Base-by-base conservation (phyloP, 2,329 filamentous ascomycete genomes). In the Chaetomiaceae sp. region DNA sequence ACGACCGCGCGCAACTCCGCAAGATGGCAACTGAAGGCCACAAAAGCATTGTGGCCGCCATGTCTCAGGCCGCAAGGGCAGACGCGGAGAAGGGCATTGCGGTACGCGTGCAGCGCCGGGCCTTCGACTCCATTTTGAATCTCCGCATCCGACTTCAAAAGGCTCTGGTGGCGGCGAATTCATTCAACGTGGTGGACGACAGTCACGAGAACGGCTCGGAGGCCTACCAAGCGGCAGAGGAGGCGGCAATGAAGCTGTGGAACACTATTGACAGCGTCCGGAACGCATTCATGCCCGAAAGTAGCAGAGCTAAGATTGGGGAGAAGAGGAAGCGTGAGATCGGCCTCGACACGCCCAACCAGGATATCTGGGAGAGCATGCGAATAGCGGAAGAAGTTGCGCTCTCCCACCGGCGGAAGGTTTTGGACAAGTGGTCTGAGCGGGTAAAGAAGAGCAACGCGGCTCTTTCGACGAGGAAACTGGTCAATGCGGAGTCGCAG, bases 101-200 rank as follows among this genome's bases (percentile, higher is more conserved):
- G 0, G 87, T 98, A 30, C 91, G 89, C 58, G 74, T 82, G 47
- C 93, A 98, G 67, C 81, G 89, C 42, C 84, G 83, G 51, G 81
- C 84, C 1, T 98, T 95, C 60, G 91, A 97, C 57, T 80, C 86
- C 0, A 78, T 97, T 1, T 76, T 98, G 26, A 95, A 95, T 67
- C 78, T 89, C 12, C 83, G 93, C 17, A 96, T 98, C 60, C 86
- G 91, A 50, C 70, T 98, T 15, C 94, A 98, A 65, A 97, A 96
- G 65, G 88, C 87, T 2, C 69, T 98, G 12, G 78, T 93, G 14
- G 83, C 86, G 0, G 79, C 84, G 20, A 96, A 96, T 64, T 84
- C 88, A 1, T 72, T 94, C 33, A 65, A 75, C 14, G 61, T 70
- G 1, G 56, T 75, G 12, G 65, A 73, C 2, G 56, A 60, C 5